Base-by-base conservation (phyloP, 1,284 basidiomycete genomes). In the Ustilago esculenta region DNA sequence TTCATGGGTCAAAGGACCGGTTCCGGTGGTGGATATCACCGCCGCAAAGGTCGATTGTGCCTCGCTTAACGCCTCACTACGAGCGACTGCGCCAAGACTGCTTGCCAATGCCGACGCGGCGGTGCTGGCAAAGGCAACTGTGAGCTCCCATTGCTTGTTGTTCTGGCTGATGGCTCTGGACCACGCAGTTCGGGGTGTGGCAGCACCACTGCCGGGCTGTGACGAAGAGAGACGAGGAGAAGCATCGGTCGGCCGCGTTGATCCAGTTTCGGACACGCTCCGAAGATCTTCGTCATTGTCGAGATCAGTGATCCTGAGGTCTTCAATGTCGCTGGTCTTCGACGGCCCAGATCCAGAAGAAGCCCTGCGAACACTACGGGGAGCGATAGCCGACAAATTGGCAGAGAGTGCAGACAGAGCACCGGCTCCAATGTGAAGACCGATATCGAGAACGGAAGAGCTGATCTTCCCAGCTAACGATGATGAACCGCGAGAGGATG, bases 131-230 rank as follows among this genome's bases (percentile, higher is more conserved):
- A 74, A 68, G 1, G 72, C 69, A 9, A 61, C 65, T 12, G 68
- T 55, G 3, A 74, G 40, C 37, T 74, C 72, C 72, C 72, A 74
- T 49, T 74, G 72, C 39, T 58, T 53, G 53, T 60, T 60, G 51
- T 64, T 64, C 49, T 64, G 66, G 40, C 36, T 44, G 47, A 59
- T 64, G 11, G 66, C 59, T 5, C 59, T 34, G 1, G 32, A 51
- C 66, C 67, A 70, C 0, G 60, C 60, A 2, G 53, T 64, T 7
- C 59, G 32, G 5, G 59, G 59, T 7, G 59, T 64, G 2, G 66
- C 56, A 0, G 66, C 34, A 2, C 60, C 60, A 36, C 52, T 53
- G 1, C 34, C 47, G 3, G 57, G 50, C 17, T 57, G 40, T 17
- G 59, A 56, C 10, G 42, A 15, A 10, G 52, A 39, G 7, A 24